A percentile compares a stretch with the other conserved stretches of the same genome.
These are phyloP conservation scores for Diacronema lutheri DNA, from an alignment of 78 protist genomes.

Conservation along the genomic window DNA sequence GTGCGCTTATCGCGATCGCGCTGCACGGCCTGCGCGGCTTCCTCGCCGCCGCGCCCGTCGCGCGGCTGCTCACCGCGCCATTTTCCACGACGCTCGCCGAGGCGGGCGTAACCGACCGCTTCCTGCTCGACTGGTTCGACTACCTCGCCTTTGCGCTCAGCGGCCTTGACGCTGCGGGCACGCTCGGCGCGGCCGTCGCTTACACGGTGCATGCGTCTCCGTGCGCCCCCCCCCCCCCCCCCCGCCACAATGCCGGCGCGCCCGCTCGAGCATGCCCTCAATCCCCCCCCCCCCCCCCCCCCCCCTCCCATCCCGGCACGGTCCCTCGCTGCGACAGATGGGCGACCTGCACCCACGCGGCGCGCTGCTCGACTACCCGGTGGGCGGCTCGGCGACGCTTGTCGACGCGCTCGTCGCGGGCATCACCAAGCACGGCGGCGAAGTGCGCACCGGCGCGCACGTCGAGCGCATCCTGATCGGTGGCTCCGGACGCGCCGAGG, in stretches of 20 bases:
- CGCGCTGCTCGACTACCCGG: no score
- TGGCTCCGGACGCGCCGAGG: neutral
- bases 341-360: neutral
- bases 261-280: no score
- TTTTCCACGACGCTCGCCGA: neutral
- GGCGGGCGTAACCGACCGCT: neutral
- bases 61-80: neutral
- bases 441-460: neutral
- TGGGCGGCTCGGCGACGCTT: neutral
- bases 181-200: slow-evolving; percentile 32
- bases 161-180: slow-evolving; percentile 16
- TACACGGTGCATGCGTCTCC: no score
- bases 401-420: slow-evolving; percentile 18
- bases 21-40: neutral
- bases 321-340: no score
- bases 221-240: no score
- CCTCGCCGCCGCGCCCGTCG: neutral
- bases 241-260: no score
- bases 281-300: no score
- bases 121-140: slow-evolving; percentile 25
- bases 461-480: slow-evolving; percentile 6
- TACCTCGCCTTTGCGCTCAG: slow-evolving; percentile 37
- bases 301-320: no score
- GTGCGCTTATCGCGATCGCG: neutral
- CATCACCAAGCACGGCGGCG: slow-evolving; percentile 8